Base-by-base conservation (phyloP, 495 filamentous ascomycete species). In the Penicillium bovifimosum region DNA sequence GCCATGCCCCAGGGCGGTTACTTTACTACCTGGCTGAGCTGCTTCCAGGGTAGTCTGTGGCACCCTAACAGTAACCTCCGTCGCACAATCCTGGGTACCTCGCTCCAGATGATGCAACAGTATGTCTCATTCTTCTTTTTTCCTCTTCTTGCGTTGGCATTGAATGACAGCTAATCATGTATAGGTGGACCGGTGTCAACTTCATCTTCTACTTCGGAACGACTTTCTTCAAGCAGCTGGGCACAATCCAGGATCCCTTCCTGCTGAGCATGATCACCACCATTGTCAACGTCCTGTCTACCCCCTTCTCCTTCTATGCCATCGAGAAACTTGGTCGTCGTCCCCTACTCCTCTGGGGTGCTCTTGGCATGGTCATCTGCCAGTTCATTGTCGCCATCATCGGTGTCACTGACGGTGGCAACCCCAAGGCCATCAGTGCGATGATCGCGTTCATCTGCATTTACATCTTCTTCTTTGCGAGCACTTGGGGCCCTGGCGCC, bases 181-280 rank as follows among this genome's bases (percentile, higher is more conserved):
- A 18, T n/a, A 45, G 42, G 14, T 71, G 91, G 76, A 85, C 88
- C 24, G 88, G 88, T 74, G 84, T 95, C 72, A 93, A 95, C 78
- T 92, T 93, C 76, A 84, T 95, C 73, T 92, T 95, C 81, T 95
- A 91, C 78, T 93, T 86, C 68, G 85, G 84, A 39, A 90, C 87
- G 26, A 80, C 83, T 44, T 92, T 91, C 81, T 86, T 93, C 73
- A 69, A 81, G 56, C 61, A 76, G 67, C 76, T 84, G 28, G 82
- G 75, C 58, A 76, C 86, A 57, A 86, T 95, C 61, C 54, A 54
- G 33, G 81, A 91, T 74, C 78, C 85, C 42, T 95, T 95, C 80
- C 67, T 92, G 38, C 88, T 91, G 62, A 81, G 76, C 52, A 74
- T 96, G 60, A 79, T 95, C 72, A 89, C 84, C 53, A 92, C 86